A percentile compares a stretch with the other conserved stretches of the same genome.
These are phyloP conservation scores for Malassezia sp. DNA, from an alignment of 1,284 basidiomycete genomes.

Conservation along the genomic window DNA sequence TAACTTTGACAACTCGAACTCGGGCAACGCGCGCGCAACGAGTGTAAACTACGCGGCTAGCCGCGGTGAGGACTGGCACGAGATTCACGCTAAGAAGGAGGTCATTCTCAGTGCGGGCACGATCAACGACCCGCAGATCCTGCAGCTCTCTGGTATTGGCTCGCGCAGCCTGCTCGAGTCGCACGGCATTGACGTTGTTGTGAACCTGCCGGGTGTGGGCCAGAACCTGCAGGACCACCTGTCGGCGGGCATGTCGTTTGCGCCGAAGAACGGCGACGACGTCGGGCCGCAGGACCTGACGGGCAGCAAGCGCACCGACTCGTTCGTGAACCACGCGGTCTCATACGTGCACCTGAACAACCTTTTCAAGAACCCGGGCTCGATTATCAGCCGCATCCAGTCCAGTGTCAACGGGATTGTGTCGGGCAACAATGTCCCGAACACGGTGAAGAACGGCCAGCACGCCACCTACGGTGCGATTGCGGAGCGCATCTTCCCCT, in stretches of 20 bases:
- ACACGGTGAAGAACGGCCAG: slow-evolving; percentile 19
- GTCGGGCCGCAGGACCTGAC: slow-evolving; percentile 11
- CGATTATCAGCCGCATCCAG: slow-evolving; percentile 17
- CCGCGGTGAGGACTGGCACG: slow-evolving; percentile 14
- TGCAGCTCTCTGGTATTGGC: slow-evolving; percentile 53
- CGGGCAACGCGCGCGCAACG: slow-evolving; percentile 16
- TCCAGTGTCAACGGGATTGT: slow-evolving; percentile 18
- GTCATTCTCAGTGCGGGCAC: slow-evolving; percentile 38
- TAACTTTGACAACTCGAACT: slow-evolving; percentile 17
- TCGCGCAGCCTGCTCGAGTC: slow-evolving; percentile 47
- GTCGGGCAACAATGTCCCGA: slow-evolving; percentile 18
- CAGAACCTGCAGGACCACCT: slow-evolving; percentile 53
- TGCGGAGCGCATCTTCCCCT: slow-evolving; percentile 17
- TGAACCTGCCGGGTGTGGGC: slow-evolving; percentile 52
- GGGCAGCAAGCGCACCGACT: slow-evolving; percentile 20
- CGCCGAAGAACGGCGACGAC: slow-evolving; percentile 13
- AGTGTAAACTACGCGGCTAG: slow-evolving; percentile 28
- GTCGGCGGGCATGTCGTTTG: slow-evolving; percentile 20
- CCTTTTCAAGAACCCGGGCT: slow-evolving; percentile 18
- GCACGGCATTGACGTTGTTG: slow-evolving; percentile 48
- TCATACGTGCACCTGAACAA: slow-evolving; percentile 30
- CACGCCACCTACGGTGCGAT: slow-evolving; percentile 14
- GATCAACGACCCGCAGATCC: slow-evolving; percentile 50
- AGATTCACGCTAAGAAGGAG: slow-evolving; percentile 32
- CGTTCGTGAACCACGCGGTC: slow-evolving; percentile 31